phyloP scores from a whole-genome alignment of 176 grass and related monocot species.

The Carex scoparia region DNA sequence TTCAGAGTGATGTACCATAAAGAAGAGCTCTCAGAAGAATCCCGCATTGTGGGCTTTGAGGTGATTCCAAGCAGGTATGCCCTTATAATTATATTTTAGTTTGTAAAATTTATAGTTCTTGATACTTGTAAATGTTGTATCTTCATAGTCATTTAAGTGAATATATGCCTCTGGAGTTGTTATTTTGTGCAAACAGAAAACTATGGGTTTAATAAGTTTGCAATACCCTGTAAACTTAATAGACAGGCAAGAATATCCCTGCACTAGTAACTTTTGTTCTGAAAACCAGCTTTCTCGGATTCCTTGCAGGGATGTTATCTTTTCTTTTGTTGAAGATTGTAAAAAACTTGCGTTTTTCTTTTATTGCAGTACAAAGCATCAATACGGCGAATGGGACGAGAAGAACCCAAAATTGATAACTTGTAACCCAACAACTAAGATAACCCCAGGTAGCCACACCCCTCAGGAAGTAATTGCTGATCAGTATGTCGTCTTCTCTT shows the following conservation, averaged over 20 bases:
- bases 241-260: background rate
- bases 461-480: constrained; percentile 39
- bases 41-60: constrained; percentile 50
- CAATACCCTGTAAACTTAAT: background rate
- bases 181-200: background rate
- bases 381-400: constrained; percentile 32
- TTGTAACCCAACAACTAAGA: constrained; percentile 36
- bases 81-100: background rate
- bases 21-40: constrained; percentile 29
- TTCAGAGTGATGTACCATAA: constrained; percentile 54
- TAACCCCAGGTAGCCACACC: constrained; percentile 30
- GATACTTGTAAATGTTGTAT: background rate
- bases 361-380: constrained; percentile 36
- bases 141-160: constrained; percentile 1
- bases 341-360: background rate
- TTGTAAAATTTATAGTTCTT: background rate
- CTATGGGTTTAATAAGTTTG: background rate
- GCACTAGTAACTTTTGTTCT: background rate
- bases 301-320: background rate
- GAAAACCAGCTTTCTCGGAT: background rate
- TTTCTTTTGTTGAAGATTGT: constrained; percentile 1
- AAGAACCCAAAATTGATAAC: constrained; percentile 39
- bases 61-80: constrained; percentile 44
- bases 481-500: constrained; percentile 32
- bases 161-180: background rate